Evolutionary conservation across 345 rosid genomes (phyloP), one percentile per base, ranked within the genome.

Genomic region (Excoecaria cochinchinensis): DNA sequence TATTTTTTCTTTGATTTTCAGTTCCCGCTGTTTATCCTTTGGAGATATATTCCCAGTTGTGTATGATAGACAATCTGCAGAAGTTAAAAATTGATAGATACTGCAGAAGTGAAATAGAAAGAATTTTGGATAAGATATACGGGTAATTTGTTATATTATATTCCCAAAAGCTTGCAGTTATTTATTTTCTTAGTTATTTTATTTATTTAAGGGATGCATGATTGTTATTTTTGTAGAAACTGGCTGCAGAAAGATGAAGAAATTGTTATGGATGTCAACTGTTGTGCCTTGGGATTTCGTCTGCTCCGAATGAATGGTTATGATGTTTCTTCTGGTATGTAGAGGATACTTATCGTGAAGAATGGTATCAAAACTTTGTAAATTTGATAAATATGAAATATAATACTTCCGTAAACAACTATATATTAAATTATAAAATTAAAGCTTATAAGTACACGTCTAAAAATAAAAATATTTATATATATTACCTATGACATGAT

Each of bases 1-100:
- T 2, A 59, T 31, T 14, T 67, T 67, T 67, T 46, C 19, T 47
- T 6, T 4, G 12, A 1, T 44, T 38, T 40, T 46, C 70, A 67
- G 38, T 67, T 44, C 70, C 70, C n/a, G 44, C 70, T 0, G 11
- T 67, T 67, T 67, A 46, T 67, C 70, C 70, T 9, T 24, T 67
- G 2, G 70, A 67, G 8, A 50, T 46, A 4, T 11, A 11, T 67
- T 13, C 70, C 31, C 31, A 24, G 11, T 25, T 67, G 0, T 11
- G 2, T 5, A 47, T 46, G 22, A 67, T 67, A 13, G 55, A 67
- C 15, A 44, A 3, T 22, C 40, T 67, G 39, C 51, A 44, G 17
- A 67, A 67, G 51, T 17, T 67, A n/a, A 38, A 36, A 44, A 42
- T 67, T 10, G 53, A 44, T 7, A n/a, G 53, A 21, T 13, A 67